Evolutionary conservation across 257 asterid species (phyloP).

Genomic region (Solanum sitiens): DNA sequence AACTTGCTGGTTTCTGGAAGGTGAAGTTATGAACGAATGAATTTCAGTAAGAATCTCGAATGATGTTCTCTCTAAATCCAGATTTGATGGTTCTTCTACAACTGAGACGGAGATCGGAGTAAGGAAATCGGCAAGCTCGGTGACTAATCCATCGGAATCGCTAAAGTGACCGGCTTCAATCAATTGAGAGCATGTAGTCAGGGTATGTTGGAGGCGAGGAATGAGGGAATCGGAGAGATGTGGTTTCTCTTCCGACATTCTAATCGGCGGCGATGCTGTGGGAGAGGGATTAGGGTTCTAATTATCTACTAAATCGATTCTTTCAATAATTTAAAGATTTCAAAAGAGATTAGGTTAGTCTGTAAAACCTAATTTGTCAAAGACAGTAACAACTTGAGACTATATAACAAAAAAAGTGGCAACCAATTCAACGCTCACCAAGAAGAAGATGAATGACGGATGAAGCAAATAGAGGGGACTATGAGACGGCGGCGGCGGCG

Average conservation of each 20-base stretch:
- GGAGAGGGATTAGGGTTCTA: not conserved
- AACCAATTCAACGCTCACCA: too few species aligned
- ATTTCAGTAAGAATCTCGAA: slow-evolving; percentile 40
- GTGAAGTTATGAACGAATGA: slow-evolving; percentile 24
- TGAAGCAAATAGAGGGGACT: too few species aligned
- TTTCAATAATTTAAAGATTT: too few species aligned
- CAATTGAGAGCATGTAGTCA: slow-evolving; percentile 41
- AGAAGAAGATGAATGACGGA: too few species aligned
- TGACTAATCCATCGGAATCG: slow-evolving; percentile 25
- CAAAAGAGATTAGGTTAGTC: too few species aligned
- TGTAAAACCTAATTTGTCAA: too few species aligned
- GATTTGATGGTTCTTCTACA: slow-evolving; percentile 11
- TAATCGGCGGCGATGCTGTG: not conserved
- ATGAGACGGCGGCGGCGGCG: too few species aligned
- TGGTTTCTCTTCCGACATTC: not conserved
- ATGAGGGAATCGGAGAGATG: not conserved
- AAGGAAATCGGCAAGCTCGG: slow-evolving; percentile 41
- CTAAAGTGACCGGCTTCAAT: slow-evolving; percentile 39
- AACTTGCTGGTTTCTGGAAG: slow-evolving; percentile 52
- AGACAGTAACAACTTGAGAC: too few species aligned
- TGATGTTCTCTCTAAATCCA: slow-evolving; percentile 17
- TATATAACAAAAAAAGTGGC: too few species aligned
- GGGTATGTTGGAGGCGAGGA: slow-evolving; percentile 27
- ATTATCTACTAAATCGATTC: too few species aligned
- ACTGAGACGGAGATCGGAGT: slow-evolving; percentile 29